A percentile compares a stretch with the other conserved stretches of the same genome.
Conservation (phyloP, 2,329 filamentous ascomycete genomes). For the Dactylellina leptospora region DNA sequence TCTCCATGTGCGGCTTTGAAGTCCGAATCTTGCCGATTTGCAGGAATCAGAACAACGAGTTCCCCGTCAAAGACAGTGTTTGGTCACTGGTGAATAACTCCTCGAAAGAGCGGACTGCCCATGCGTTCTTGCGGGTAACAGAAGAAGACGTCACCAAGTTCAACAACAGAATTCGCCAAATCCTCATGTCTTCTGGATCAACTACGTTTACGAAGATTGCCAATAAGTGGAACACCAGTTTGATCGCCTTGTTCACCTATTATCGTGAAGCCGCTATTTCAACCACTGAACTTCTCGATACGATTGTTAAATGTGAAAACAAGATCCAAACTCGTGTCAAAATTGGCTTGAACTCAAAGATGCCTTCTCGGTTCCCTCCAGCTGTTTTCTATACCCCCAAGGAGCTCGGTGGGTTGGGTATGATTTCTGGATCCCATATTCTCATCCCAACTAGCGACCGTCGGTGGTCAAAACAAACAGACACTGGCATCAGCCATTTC, state of each 20-base stretch:
- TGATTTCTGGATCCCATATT: conserved; percentile 99
- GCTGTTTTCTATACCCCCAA: conserved; percentile 99
- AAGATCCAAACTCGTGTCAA: conserved; percentile 99
- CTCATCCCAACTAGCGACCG: conserved; percentile 97
- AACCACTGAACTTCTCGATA: conserved; percentile 91
- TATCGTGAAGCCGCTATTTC: conserved; percentile 97
- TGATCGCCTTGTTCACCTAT: conserved; percentile 97
- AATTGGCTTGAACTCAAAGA: conserved; percentile 98
- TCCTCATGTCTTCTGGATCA: conserved; percentile 98
- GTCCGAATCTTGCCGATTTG: conserved; percentile 95
- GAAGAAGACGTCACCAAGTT: conserved; percentile 99
- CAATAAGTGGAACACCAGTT: conserved; percentile 98
- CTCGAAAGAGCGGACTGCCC: conserved; percentile 94
- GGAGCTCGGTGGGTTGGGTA: conserved; percentile 93
- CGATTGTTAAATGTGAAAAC: conserved; percentile 98
- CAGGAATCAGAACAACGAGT: conserved; percentile 93
- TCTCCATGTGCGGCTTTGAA: conserved; percentile 98
- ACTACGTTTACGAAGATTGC: conserved; percentile 99
- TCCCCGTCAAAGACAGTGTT: conserved; percentile 95
- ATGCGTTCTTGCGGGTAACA: conserved; percentile 96
- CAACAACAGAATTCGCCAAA: conserved; percentile 98
- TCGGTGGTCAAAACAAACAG: conserved; percentile 97
- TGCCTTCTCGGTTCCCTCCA: conserved; percentile 97
- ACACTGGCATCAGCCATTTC: conserved; percentile 96
- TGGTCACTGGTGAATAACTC: conserved; percentile 98